These are phyloP conservation scores for Dispira simplex DNA, from an alignment of 192 early-diverging fungal species.

Conservation along the genomic window DNA sequence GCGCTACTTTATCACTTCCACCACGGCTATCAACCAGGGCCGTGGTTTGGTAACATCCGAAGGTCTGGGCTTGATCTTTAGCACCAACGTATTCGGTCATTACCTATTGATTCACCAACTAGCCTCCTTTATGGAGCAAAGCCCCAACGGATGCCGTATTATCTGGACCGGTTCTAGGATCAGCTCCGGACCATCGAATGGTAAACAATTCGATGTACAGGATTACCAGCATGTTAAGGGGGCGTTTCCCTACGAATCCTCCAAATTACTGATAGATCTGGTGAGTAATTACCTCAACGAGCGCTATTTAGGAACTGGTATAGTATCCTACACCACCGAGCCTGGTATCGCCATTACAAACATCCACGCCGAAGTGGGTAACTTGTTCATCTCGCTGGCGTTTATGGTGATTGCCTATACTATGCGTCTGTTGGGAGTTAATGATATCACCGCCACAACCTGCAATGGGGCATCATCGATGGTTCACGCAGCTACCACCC, in stretches of 20 bases:
- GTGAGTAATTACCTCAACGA: constrained; percentile 18
- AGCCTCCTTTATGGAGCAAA: background rate
- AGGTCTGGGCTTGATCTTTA: constrained; percentile 25
- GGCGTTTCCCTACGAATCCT: constrained; percentile 26
- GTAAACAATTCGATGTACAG: constrained; percentile 14
- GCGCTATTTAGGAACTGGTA: background rate
- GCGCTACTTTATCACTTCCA: constrained; percentile 22
- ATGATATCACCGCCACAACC: constrained; percentile 20
- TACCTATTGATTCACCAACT: constrained; percentile 19
- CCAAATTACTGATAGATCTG: constrained; percentile 30
- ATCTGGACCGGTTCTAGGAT: constrained; percentile 26
- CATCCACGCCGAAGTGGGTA: constrained; percentile 17
- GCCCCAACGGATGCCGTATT: constrained; percentile 12
- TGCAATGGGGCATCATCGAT: constrained; percentile 13
- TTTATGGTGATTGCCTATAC: constrained; percentile 6
- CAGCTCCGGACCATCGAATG: constrained; percentile 9
- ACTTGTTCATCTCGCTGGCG: constrained; percentile 14
- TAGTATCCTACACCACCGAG: constrained; percentile 21
- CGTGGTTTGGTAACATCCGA: constrained; percentile 18
- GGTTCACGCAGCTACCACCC: constrained; percentile 13
- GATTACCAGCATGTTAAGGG: constrained; percentile 30
- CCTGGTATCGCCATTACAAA: constrained; percentile 24
- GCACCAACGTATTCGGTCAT: constrained; percentile 32
- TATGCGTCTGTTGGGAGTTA: constrained; percentile 14
- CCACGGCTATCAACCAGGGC: constrained; percentile 21